Evolutionary conservation across 768 basidiomycete species (phyloP).

Genomic region (Kwoniella heveanensis): DNA sequence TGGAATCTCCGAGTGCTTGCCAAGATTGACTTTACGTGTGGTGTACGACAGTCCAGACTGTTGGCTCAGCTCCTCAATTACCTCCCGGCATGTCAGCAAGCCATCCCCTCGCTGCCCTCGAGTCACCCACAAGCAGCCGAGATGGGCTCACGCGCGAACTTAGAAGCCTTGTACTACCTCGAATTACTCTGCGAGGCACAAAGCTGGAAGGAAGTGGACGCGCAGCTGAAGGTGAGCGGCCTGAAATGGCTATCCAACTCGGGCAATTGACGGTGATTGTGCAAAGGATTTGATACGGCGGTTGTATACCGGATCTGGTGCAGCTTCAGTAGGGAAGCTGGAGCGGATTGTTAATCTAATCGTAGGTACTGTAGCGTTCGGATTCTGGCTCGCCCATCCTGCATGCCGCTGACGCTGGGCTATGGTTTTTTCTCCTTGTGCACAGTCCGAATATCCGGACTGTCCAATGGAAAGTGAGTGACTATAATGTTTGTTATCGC

Average conservation of each 20-base stretch:
- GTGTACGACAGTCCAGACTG: not conserved
- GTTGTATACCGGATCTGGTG: not conserved
- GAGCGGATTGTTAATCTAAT: slow-evolving; percentile 5
- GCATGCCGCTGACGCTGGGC: no score
- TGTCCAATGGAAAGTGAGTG: slow-evolving; percentile 5
- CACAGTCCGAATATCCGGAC: not conserved
- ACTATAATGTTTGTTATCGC: not conserved
- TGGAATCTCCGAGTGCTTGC: not conserved
- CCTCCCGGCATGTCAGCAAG: not conserved
- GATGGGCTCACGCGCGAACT: not conserved
- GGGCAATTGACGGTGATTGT: not conserved
- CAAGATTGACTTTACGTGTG: not conserved
- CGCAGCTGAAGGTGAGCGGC: not conserved
- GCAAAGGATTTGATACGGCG: not conserved
- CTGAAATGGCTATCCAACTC: not conserved
- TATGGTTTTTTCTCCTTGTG: not conserved
- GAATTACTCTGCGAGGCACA: slow-evolving; percentile 3
- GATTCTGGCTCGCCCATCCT: not conserved
- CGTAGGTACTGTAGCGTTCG: not conserved
- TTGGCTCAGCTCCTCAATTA: not conserved
- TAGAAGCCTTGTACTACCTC: slow-evolving; percentile 1
- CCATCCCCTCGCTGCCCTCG: not conserved
- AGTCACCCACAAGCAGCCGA: not conserved
- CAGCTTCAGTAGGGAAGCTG: not conserved
- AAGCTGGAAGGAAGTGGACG: not conserved